Evolutionary conservation across 371 early-diverging fungal species (phyloP), one percentile per base, ranked within the genome.

Genomic region (Mortierella sp.): DNA sequence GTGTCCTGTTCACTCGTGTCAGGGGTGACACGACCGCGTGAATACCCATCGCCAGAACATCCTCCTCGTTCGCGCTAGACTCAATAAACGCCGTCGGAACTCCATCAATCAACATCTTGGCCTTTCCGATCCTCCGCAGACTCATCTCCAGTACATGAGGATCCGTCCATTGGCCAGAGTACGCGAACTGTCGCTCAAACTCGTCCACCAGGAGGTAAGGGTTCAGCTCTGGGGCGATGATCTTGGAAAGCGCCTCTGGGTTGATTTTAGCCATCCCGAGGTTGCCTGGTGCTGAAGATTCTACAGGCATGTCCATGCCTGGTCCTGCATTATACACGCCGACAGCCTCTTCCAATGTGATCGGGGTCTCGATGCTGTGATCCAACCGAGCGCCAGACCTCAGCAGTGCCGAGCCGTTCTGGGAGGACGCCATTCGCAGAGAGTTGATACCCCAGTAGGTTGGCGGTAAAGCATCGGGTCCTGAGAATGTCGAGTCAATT

Each of bases 11-110:
- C 10, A 58, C 71, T 4, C 27, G 71, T 21, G 73, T 35, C 7
- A 79, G 55, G 5, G 38, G 27, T 18, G 65, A 63, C 24, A 83
- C 51, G 16, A 79, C 71, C 1, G 77, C 71, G 27, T 81, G 76
- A 32, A 84, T 56, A 10, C 84, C 84, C 43, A 71, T 76, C 10
- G 78, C 74, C 16, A 84, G 55, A 44, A 76, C 71, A 70, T 84
- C 84, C 43, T 81, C 56, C 55, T 78, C 73, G 18, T 81, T 81
- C 72, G 76, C 71, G 24, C 74, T 44, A 21, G 73, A 38, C 27
- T 76, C 76, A 29, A 81, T 75, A n/a, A 81, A 84, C 11, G 55
- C 63, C 3, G 54, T 21, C 0, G 79, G 65, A 21, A 81, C 29
- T 16, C 81, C 76, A 41, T 73, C 73, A 7, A 76, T 41, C 49